phyloP scores from a whole-genome alignment of 1,284 basidiomycete species.

The Austroboletus niveus region DNA sequence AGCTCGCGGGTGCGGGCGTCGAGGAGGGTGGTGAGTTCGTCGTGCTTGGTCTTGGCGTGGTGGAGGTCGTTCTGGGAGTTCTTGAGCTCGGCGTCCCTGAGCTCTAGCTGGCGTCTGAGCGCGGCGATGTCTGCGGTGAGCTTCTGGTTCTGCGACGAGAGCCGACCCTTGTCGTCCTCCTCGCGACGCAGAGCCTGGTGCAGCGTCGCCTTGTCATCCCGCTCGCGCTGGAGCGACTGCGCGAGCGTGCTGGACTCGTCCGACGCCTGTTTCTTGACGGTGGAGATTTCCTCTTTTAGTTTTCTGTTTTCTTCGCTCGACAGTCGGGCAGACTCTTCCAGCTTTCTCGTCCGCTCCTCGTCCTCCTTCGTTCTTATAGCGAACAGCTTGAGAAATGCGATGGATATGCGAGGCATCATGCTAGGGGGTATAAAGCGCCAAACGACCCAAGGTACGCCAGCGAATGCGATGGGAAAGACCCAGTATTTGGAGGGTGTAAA shows the following conservation, averaged over 20 bases:
- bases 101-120: constrained; percentile 23
- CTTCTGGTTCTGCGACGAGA: constrained; percentile 12
- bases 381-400: neutral
- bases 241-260: constrained; percentile 1
- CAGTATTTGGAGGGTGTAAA: constrained; percentile 29
- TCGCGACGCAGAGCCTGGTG: constrained; percentile 20
- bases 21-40: constrained; percentile 38
- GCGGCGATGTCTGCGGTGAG: constrained; percentile 14
- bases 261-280: constrained; percentile 6
- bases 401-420: neutral
- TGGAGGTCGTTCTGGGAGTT: constrained; percentile 30
- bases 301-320: constrained; percentile 15
- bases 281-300: constrained; percentile 16
- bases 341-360: constrained; percentile 11
- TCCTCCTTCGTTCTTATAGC: constrained; percentile 24
- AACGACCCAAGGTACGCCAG: constrained; percentile 26
- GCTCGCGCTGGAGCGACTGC: constrained; percentile 17
- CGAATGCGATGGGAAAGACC: constrained; percentile 29
- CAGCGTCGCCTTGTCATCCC: constrained; percentile 9
- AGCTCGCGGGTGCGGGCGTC: constrained; percentile 43
- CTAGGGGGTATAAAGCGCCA: constrained; percentile 16
- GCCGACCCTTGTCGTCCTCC: constrained; percentile 20
- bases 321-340: constrained; percentile 12
- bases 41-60: constrained; percentile 23
- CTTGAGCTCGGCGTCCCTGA: constrained; percentile 23